Evolutionary conservation across 2,329 filamentous ascomycete genomes (phyloP), one percentile per base, ranked within the genome.

Genomic region (Macrophomina pseudophaseolina): DNA sequence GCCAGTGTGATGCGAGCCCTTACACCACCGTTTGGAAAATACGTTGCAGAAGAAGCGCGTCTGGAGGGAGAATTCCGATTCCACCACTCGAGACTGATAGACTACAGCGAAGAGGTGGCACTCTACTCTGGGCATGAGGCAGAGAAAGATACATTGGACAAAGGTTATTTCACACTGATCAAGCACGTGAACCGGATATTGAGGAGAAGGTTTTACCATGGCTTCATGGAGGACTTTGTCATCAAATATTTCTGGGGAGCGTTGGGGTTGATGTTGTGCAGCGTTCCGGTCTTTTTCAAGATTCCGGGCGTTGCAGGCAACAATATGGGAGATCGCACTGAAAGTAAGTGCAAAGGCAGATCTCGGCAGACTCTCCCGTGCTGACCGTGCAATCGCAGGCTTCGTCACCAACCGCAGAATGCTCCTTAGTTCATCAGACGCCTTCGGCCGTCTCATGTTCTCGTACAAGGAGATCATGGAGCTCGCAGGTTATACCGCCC

Each of bases 181-280:
- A 98, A 97, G 81, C 95, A 99, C 80, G 94, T 99, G 76, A 99
- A 99, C 79, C 90, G 97, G 74, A 97, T 98, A 70, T 81, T 99
- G 69, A 87, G 94, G 46, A 86, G 92, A 69, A 88, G 95, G 58
- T 91, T 99, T 78, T 98, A 98, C 78, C 94, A 99, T 77, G 94
- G 94, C n/a, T 90, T 99, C 74, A 97, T 98, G 94, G 95, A 99
- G 78, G 95, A 99, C 78, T 99, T 97, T 79, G 93, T 98, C 67
- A 97, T 99, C 80, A 99, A 99, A 80, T 99, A 99, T 78, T 95
- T 98, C 80, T 99, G 95, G 95, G 95, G 95, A 48, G 94, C 95
- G 2, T 80, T 99, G 51, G 95, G 95, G 1, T 85, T 99, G 70
- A 80, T 97, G 70, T 88, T 99, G 9, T 99, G 95, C 83, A 96